Conservation (phyloP, 768 basidiomycete species). For the Termitomyces sp. region DNA sequence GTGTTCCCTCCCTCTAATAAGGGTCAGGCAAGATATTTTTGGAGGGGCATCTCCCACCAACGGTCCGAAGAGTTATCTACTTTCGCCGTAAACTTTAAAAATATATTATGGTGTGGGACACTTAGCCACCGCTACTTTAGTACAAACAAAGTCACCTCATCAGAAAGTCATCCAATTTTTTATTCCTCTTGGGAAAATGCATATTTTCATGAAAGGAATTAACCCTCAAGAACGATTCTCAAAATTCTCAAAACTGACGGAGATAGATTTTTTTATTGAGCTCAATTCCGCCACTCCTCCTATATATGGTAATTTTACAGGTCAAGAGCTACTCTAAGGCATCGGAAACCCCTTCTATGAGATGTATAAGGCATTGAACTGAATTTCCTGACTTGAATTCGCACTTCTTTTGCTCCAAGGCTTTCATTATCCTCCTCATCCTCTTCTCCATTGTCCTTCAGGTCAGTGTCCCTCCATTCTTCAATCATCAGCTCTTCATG, state of each 20-base stretch:
- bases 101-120: background rate
- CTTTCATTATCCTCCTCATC: too few species aligned
- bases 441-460: too few species aligned
- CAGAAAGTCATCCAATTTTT: background rate
- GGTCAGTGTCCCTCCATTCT: too few species aligned
- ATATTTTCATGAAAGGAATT: background rate
- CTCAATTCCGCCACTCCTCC: background rate
- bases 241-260: constrained; percentile 1
- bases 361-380: background rate
- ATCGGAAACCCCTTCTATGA: background rate
- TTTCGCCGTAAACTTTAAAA: too few species aligned
- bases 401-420: too few species aligned
- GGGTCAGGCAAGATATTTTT: too few species aligned
- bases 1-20: too few species aligned
- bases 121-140: background rate
- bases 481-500: too few species aligned
- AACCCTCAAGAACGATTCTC: background rate
- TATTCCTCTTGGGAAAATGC: background rate
- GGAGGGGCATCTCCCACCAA: too few species aligned
- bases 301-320: background rate
- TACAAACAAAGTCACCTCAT: background rate
- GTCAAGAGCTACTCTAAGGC: background rate
- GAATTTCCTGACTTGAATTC: too few species aligned
- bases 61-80: too few species aligned
- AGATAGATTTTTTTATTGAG: background rate